Evolutionary conservation across 2,329 filamentous ascomycete genomes (phyloP), one percentile per base, ranked within the genome.

Genomic region (Fusarium illudens): DNA sequence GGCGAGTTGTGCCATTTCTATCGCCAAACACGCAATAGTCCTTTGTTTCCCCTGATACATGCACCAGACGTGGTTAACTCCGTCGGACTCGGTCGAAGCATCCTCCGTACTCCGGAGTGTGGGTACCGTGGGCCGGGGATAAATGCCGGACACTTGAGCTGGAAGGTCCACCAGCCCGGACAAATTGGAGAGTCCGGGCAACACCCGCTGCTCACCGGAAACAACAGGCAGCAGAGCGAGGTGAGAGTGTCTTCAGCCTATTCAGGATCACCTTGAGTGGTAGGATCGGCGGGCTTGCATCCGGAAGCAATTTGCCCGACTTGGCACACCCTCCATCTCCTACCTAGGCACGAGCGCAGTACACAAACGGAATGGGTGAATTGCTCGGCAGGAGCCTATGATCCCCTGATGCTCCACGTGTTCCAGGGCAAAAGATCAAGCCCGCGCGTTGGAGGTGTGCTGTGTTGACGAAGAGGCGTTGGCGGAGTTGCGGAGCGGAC

Each of bases 401-500:
- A 39, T 42, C 37, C 39, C 39, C 39, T 44, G 39, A 44, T 27
- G 39, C 15, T 44, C 39, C 39, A 44, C 39, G 39, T 44, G 39
- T 17, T 25, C n/a, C n/a, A 27, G 9, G 25, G 25, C 25, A 27
- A 27, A 5, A 12, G 12, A 30, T 17, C 12, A 10, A 36, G 51
- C 25, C 54, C 55, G 22, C 33, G 27, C n/a, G 20, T 60, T 54
- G 34, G 11, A 13, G 11, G 33, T 11, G 17, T n/a, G 4, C n/a
- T 30, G 11, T 49, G 7, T 30, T 30, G 25, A 25, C 36, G 17
- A 42, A 13, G n/a, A 30, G 51, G 37, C 19, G 27, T 49, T 49
- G 51, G 36, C 22, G 33, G 44, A 29, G 27, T 55, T 58, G 49
- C 39, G 20, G 49, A 50, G 66, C 66, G 66, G 66, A 69, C 53